Evolutionary conservation across 257 asterid species (phyloP), one percentile per base, ranked within the genome.

Genomic region (Solanum stenotomum): DNA sequence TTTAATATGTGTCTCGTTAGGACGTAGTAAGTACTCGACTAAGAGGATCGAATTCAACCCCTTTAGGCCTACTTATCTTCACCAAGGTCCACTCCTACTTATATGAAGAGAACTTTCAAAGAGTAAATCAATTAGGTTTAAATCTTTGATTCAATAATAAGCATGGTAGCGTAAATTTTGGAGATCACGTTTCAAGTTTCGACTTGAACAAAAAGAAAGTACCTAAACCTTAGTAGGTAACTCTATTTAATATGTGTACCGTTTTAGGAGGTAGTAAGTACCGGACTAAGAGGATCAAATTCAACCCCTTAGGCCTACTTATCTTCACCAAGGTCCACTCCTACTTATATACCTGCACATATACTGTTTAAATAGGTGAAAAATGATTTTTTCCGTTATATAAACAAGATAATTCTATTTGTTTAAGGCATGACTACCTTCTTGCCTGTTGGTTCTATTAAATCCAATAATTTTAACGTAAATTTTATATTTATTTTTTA

Each of bases 391-490:
- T 6, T 6, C 3, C 8, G 2, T 56, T 20, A 56, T 20, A 59
- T 59, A 59, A 44, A 59, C 15, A 13, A 34, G 13, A 71, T 33
- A 8, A 31, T 71, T 10, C 7, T 0, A 33, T 34, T 72, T 34
- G 8, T 34, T 18, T 13, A 68, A 29, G 10, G 5, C 22, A 6
- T 6, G 9, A 14, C 0, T 14, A 68, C 10, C 1, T 6, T 68
- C 15, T 68, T 68, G 1, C 1, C 0, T 0, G 0, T 1, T 0
- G 0, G 0, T 27, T 14, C 0, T 29, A 7, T 29, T 15, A 29
- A 29, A 0, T 29, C 0, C 1, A 70, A 15, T 70, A 29, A 0
- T 70, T 6, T 29, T 14, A 14, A 14, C 0, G 3, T 7, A 15
- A 68, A 13, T 5, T 27, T 1, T 68, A 68, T 27, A 25, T 5